Base-by-base conservation (phyloP, 768 basidiomycete genomes). In the Mycena latifolia region DNA sequence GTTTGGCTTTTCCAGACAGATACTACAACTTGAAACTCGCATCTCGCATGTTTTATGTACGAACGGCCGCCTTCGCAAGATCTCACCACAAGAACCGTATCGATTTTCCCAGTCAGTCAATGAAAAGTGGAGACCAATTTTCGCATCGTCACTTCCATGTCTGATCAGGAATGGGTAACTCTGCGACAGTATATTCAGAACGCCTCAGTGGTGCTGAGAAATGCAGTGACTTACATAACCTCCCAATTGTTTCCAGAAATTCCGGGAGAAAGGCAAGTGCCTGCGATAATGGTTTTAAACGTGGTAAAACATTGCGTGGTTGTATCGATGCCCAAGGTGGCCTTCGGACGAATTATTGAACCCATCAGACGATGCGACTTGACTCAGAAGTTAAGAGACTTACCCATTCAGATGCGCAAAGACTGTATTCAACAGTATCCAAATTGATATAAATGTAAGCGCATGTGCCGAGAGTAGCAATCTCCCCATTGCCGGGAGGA, bases 161-260 rank as follows among this genome's bases (percentile, higher is more conserved):
- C 18, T 22, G n/a, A n/a, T 45, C n/a, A 45, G 20, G 43, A 45
- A 9, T 20, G 43, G 43, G 22, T 28, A 35, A 37, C 52, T 35
- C 52, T 53, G 52, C 52, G 52, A 53, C 41, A 55, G 41, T 39
- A 55, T 41, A 43, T 55, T 55, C 41, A 55, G 54, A 55, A 28
- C 22, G 33, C 52, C 54, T 39, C 54, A 55, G 54, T 55, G 39
- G 54, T 43, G 54, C 54, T 55, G 54, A 28, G 54, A 55, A 55
- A 55, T 29, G 14, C 54, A 55, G 25, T 55, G 54, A 55, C 54
- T 55, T 43, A 55, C 54, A 25, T 24, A 22, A 55, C 24, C 15
- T 18, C 14, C 54, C 54, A 55, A 43, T 55, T 22, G 54, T 55
- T 55, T n/a, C 54, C 54, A 43, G 54, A 18, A 55, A 55, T 25